Evolutionary conservation across 1,139 yeast genomes (phyloP).

Genomic region (Wickerhamomyces sp.): DNA sequence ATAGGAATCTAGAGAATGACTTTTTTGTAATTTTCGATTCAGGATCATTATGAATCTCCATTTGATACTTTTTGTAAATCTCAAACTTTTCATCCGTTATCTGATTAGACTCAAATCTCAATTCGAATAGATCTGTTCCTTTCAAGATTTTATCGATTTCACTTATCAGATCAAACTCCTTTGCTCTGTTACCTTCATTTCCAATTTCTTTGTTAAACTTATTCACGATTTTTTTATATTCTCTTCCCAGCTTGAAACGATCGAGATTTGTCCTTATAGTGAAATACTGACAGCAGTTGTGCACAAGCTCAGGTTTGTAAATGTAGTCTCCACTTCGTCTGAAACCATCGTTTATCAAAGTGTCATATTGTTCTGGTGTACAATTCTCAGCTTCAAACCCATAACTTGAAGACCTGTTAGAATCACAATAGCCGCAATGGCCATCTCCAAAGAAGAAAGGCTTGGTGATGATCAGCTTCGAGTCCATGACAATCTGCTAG

Average conservation of each 20-base stretch:
- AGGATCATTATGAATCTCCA: constrained; percentile 58
- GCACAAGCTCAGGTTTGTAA: constrained; percentile 66
- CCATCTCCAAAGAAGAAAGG: constrained; percentile 32
- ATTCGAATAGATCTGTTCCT: constrained; percentile 31
- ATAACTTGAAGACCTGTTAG: constrained; percentile 26
- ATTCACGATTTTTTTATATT: constrained; percentile 61
- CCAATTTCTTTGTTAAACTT: constrained; percentile 42
- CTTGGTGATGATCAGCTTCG: constrained; percentile 25
- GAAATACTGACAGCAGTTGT: constrained; percentile 79
- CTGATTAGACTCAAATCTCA: constrained; percentile 48
- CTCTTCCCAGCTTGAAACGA: constrained; percentile 49
- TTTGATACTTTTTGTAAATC: constrained; percentile 67
- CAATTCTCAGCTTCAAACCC: constrained; percentile 47
- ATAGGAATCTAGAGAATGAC: constrained; percentile 61
- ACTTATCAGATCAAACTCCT: constrained; percentile 29
- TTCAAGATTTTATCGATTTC: constrained; percentile 28
- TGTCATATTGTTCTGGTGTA: constrained; percentile 52
- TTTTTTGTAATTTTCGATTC: constrained; percentile 39
- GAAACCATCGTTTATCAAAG: constrained; percentile 63
- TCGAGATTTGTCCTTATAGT: constrained; percentile 63
- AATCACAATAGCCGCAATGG: constrained; percentile 63
- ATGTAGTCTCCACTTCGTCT: constrained; percentile 74
- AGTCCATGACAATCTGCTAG: too few relatives aligned
- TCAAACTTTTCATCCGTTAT: constrained; percentile 58
- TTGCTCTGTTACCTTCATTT: constrained; percentile 1